Conservation (phyloP, 73 alveolate genomes). For the Paramecium caudatum region DNA sequence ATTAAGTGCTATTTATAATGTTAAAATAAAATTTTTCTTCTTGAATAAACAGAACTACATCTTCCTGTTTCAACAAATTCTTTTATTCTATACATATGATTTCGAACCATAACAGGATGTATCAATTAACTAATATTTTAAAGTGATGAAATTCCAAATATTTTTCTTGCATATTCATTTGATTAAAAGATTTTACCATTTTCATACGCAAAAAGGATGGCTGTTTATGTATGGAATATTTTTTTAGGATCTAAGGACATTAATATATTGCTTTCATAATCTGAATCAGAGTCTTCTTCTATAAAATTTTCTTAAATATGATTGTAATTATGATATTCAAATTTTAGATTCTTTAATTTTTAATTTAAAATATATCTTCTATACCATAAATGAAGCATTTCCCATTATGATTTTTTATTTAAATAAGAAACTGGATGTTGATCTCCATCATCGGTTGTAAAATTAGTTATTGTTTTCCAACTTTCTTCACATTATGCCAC, state of each 20-base stretch:
- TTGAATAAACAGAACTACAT: not conserved
- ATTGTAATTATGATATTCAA: not conserved
- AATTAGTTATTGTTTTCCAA: not conserved
- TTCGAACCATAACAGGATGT: not conserved
- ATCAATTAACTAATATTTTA: not conserved
- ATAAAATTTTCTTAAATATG: not conserved
- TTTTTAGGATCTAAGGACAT: not conserved
- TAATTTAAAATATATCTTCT: slow-evolving; percentile 14
- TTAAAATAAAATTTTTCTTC: not conserved
- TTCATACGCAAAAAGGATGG: slow-evolving; percentile 13
- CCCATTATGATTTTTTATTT: slow-evolving; percentile 51
- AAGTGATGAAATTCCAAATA: not conserved
- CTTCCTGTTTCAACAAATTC: slow-evolving; percentile 36
- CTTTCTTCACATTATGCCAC: not conserved
- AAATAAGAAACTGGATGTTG: not conserved
- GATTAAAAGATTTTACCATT: not conserved
- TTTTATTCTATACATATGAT: slow-evolving; percentile 27
- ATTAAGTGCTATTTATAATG: not conserved
- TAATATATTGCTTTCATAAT: slow-evolving; percentile 17
- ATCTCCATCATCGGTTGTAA: not conserved
- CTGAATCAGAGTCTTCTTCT: slow-evolving; percentile 38
- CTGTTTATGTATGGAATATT: not conserved
- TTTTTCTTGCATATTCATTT: slow-evolving; percentile 6
- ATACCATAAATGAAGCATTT: not conserved
- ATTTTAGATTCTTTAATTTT: not conserved